Percentiles rank a stretch among this genome's conserved stretches.
Conservation (phyloP, 1,284 basidiomycete genomes). For the Trametes pubescens region DNA sequence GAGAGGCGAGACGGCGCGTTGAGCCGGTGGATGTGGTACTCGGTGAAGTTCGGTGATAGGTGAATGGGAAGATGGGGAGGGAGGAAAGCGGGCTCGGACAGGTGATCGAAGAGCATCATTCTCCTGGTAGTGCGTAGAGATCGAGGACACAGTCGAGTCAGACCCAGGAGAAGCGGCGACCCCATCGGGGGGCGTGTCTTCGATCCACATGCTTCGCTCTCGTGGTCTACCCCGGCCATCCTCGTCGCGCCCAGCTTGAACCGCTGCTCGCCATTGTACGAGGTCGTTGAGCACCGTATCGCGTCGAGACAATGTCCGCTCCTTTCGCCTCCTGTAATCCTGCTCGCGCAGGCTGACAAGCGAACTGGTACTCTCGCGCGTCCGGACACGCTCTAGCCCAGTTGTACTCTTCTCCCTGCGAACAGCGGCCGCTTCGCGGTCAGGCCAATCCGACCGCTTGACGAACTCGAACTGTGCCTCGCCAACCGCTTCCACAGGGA, state of each 20-base stretch:
- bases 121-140: conserved; percentile 39
- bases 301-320: conserved; percentile 48
- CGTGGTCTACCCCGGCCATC: conserved; percentile 64
- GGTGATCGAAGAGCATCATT: conserved; percentile 34
- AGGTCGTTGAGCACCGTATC: conserved; percentile 54
- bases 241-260: conserved; percentile 49
- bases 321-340: conserved; percentile 47
- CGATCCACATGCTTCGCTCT: conserved; percentile 48
- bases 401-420: conserved; percentile 72
- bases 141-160: conserved; percentile 39
- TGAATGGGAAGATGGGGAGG: conserved; percentile 50
- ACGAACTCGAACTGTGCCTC: conserved; percentile 80
- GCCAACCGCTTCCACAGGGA: conserved; percentile 60
- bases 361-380: conserved; percentile 54
- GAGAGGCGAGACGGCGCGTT: conserved; percentile 29
- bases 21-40: conserved; percentile 13
- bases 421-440: conserved; percentile 71
- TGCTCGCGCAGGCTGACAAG: conserved; percentile 43
- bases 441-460: conserved; percentile 83
- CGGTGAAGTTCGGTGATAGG: conserved; percentile 40
- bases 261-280: conserved; percentile 58
- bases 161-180: conserved; percentile 37
- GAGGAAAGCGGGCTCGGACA: conserved; percentile 55
- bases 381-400: conserved; percentile 60
- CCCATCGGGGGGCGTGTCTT: conserved; percentile 33